phyloP scores from a whole-genome alignment of 2,329 filamentous ascomycete species.

The Sphaerulina vaccinii region DNA sequence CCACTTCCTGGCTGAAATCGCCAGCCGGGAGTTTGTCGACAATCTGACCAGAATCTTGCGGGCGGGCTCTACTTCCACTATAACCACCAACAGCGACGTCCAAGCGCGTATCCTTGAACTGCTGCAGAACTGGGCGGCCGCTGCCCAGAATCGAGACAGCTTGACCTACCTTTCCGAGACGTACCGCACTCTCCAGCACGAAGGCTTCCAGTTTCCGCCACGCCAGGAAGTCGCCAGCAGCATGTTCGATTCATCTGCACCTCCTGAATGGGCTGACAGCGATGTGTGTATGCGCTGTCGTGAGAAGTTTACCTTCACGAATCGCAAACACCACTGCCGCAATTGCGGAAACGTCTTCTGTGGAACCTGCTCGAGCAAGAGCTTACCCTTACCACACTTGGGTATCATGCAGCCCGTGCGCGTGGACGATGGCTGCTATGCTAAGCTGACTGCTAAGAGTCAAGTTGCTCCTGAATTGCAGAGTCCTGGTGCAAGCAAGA shows the following conservation, averaged over 20 bases:
- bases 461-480: constrained; percentile 39
- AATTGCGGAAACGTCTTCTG: constrained; percentile 99
- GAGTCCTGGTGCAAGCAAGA: constrained; percentile 39
- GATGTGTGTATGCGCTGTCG: constrained; percentile 98
- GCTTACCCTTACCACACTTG: constrained; percentile 81
- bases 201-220: constrained; percentile 87
- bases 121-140: constrained; percentile 89
- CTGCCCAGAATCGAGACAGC: constrained; percentile 80
- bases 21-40: constrained; percentile 97
- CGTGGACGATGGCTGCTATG: constrained; percentile 94
- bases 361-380: constrained; percentile 88
- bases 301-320: constrained; percentile 94
- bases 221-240: constrained; percentile 84
- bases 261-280: constrained; percentile 95
- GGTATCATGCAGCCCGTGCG: constrained; percentile 88
- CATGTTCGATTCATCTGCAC: constrained; percentile 97
- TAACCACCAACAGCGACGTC: constrained; percentile 79
- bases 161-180: constrained; percentile 84
- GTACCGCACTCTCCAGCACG: constrained; percentile 76
- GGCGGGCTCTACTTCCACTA: constrained; percentile 60
- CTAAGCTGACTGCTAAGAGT: constrained; percentile 77
- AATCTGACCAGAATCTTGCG: constrained; percentile 88
- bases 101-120: constrained; percentile 87
- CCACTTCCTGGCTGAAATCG: constrained; percentile 93
- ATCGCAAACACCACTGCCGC: constrained; percentile 95